Base-by-base conservation (phyloP, 225 moss, liverwort and hornwort genomes). In the Physcomitrellopsis africana region DNA sequence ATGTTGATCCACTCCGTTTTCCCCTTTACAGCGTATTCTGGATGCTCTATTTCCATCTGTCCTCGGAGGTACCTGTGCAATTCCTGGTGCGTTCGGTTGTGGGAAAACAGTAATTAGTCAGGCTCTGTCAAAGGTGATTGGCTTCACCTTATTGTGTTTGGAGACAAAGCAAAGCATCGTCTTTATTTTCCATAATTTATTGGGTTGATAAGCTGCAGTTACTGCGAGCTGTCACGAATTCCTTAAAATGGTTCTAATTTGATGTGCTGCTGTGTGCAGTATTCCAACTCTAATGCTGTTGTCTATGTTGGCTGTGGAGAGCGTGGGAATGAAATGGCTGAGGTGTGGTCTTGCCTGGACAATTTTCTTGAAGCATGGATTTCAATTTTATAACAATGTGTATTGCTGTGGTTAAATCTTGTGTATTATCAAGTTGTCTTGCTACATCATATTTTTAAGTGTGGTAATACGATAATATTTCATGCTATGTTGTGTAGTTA, bases 291-390 rank as follows among this genome's bases (percentile, higher is more conserved):
- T 22, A 77, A 97, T 69, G 96, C 92, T 58, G 96, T 97, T 55
- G 77, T 97, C 51, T 97, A 97, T 61, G 96, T 97, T 29, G 96
- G 96, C 67, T 97, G 96, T 80, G 96, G 96, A 77, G 96, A 97
- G 90, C 92, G 96, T 13, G 96, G 96, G 56, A 97, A 97, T 75
- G 96, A 97, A 83, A 97, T 97, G 96, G 96, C 96, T 76, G 96
- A 97, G 92, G 90, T 90, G 20, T 58, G 83, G 49, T 43, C 66
- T 61, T 49, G 60, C 43, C 37, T 3, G 42, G 43, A 49, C 43
- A 47, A 27, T 42, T 43, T 60, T n/a, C 17, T 8, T 51, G 24
- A 56, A 24, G 24, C 24, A 24, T 24, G 24, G 24, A 1, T 24
- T 24, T 24, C 24, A 24, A 24, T 24, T 24, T 24, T 24, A 24